Percentiles rank a stretch among this genome's conserved stretches.
Conservation (phyloP, 2,329 filamentous ascomycete species). For the Cyclaneusma minus region DNA sequence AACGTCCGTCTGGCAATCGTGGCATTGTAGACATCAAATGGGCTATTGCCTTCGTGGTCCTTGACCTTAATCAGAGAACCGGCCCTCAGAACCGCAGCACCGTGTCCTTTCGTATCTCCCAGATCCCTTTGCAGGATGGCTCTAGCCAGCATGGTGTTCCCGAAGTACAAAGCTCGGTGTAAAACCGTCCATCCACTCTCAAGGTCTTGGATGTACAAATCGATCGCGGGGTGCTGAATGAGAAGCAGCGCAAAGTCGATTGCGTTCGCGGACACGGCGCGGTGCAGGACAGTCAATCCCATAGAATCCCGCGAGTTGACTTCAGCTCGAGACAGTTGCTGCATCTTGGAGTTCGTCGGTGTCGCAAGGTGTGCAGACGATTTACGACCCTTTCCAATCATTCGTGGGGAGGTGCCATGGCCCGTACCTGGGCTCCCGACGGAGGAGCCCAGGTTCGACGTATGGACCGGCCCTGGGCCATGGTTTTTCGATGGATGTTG, state of each 20-base stretch:
- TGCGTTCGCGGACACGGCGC: constrained; percentile 61
- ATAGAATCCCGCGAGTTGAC: constrained; percentile 72
- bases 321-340: constrained; percentile 41
- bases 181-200: constrained; percentile 96
- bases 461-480: constrained; percentile 23
- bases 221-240: constrained; percentile 66
- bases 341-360: constrained; percentile 27
- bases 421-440: constrained; percentile 12
- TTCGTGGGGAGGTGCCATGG: constrained; percentile 32
- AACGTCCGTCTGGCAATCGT: constrained; percentile 71
- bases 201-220: constrained; percentile 72
- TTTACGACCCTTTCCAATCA: constrained; percentile 33
- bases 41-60: constrained; percentile 85
- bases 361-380: constrained; percentile 31
- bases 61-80: constrained; percentile 84
- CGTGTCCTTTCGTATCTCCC: constrained; percentile 39
- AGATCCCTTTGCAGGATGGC: constrained; percentile 65
- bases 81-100: constrained; percentile 41
- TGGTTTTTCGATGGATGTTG: constrained; percentile 39
- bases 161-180: constrained; percentile 78
- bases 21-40: constrained; percentile 81
- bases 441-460: constrained; percentile 22
- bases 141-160: constrained; percentile 75
- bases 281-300: constrained; percentile 72
- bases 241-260: constrained; percentile 63